Percentiles rank a stretch among this genome's conserved stretches.
phyloP scores from a whole-genome alignment of 75 land plant genomes.

The Sequoia sempervirens region DNA sequence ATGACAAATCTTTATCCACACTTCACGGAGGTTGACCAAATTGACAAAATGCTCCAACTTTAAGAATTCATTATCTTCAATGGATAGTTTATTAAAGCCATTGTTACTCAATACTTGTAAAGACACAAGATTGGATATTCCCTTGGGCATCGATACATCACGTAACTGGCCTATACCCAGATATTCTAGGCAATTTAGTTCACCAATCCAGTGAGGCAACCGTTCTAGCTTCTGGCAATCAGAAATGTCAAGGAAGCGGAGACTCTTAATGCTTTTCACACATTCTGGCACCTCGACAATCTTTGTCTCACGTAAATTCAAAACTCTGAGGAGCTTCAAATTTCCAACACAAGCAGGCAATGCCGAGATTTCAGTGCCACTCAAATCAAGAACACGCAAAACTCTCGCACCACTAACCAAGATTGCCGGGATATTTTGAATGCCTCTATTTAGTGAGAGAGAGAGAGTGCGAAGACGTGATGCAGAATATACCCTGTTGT shows the following conservation, averaged over 20 bases:
- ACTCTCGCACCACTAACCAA: not conserved
- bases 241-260: not conserved
- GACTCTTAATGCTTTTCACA: not conserved
- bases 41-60: too few species aligned
- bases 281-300: too few species aligned
- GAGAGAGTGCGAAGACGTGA: not conserved
- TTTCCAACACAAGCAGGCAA: not conserved
- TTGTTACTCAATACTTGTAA: not conserved
- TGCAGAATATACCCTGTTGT: too few species aligned
- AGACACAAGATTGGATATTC: not conserved
- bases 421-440: not conserved
- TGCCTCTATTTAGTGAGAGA: not conserved
- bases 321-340: too few species aligned
- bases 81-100: too few species aligned
- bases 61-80: too few species aligned
- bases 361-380: too few species aligned
- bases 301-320: too few species aligned
- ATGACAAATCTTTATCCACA: not conserved
- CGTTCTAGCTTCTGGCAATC: too few species aligned
- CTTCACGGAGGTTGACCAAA: not conserved
- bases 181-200: not conserved
- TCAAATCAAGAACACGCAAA: not conserved
- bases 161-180: not conserved
- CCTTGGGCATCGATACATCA: not conserved
- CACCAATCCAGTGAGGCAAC: not conserved